Base-by-base conservation (phyloP, 2,329 filamentous ascomycete species). In the Sporothrix inflata region DNA sequence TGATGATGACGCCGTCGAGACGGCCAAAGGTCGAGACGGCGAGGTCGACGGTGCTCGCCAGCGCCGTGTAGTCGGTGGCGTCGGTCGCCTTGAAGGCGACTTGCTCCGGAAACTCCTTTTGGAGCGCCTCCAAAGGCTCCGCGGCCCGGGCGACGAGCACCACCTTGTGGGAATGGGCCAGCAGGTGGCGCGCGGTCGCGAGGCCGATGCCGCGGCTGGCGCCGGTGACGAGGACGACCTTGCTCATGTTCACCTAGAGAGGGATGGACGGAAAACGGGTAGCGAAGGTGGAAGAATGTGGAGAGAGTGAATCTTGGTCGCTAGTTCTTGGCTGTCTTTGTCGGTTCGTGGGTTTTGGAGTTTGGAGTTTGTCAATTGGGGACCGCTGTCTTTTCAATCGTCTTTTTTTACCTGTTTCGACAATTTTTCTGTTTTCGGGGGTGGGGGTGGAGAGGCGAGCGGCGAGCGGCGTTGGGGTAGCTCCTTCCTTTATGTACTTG, bases 1-100 rank as follows among this genome's bases (percentile, higher is more conserved):
- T 98, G 74, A 98, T 83, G 14, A 99, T 89, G 60, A 99, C 80
- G 1, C 90, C 92, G 79, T 99, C 94, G 4, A 99, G 82, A 66
- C 84, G 85, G 11, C 90, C 91, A 80, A 93, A 98, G 0, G 87
- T 83, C 38, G 87, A 82, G 12, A 92, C 78, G 0, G 94, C 91
- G 0, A 90, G 82, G 3, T 90, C 84, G 4, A 93, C 88, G 4
- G 92, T 87, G 78, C 87, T 87, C 1, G 85, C 80, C 4, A 89
- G 87, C 38, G 91, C 81, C 7, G 49, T 45, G 55, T 67, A 66
- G 67, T 87, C 83, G 2, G 84, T 81, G 74, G 90, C 80, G 76
- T 91, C 89, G 1, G 84, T 87, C 5, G 83, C 83, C n/a, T 89
- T 75, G 73, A 83, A 88, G 67, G 86, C 87, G 24, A 90, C 87